These are phyloP conservation scores for Coniochaeta ligniaria DNA, from an alignment of 2,329 filamentous ascomycete species.

Conservation along the genomic window DNA sequence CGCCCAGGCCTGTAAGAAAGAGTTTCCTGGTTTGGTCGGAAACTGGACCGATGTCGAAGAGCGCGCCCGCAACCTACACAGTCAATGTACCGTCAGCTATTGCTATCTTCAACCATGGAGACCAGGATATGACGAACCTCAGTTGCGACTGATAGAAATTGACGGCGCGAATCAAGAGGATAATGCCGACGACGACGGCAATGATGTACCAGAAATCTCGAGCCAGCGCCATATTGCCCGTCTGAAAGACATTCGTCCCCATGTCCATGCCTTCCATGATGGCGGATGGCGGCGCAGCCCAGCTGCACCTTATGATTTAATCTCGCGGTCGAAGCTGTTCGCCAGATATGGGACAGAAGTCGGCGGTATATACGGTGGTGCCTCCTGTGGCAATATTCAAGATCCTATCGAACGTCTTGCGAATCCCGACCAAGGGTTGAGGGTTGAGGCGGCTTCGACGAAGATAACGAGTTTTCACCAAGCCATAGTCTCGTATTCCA, in stretches of 20 bases:
- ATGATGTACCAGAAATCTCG: slow-evolving; percentile 53
- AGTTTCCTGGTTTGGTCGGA: slow-evolving; percentile 44
- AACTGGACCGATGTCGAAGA: slow-evolving; percentile 34
- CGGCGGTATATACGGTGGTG: neutral
- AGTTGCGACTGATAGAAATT: slow-evolving; percentile 32
- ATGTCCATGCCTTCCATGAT: slow-evolving; percentile 19
- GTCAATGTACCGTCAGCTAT: neutral
- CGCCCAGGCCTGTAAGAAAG: slow-evolving; percentile 44
- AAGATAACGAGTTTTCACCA: neutral
- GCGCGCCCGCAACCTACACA: slow-evolving; percentile 30
- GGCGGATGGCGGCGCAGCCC: neutral
- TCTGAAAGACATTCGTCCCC: slow-evolving; percentile 31
- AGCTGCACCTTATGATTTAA: neutral
- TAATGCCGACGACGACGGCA: slow-evolving; percentile 36
- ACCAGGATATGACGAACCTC: slow-evolving; percentile 26
- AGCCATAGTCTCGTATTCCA: neutral
- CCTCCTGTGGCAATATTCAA: neutral
- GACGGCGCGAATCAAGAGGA: slow-evolving; percentile 32
- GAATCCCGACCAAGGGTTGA: neutral
- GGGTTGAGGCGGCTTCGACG: neutral
- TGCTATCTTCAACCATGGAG: neutral
- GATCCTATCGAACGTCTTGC: neutral
- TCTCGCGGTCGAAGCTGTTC: neutral
- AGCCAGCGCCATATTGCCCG: slow-evolving; percentile 43
- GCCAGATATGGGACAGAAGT: neutral